Evolutionary conservation across 73 alveolate genomes (phyloP).

Genomic region (Halteria grandinella): DNA sequence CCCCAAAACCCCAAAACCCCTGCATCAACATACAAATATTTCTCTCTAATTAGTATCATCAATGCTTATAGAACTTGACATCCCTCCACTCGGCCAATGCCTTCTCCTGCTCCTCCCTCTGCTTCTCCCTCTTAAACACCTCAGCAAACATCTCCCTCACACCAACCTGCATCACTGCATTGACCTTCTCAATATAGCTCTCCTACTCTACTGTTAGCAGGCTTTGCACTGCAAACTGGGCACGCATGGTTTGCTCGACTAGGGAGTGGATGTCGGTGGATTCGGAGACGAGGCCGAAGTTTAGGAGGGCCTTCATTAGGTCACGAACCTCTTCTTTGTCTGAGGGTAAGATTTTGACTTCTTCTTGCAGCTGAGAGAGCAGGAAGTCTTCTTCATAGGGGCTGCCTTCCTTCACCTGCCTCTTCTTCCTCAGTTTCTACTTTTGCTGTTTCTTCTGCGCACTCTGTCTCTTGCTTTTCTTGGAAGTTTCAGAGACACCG

Average conservation of each 20-base stretch:
- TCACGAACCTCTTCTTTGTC: conserved; percentile 68
- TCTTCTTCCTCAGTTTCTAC: conserved; percentile 76
- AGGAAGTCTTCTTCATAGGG: conserved; percentile 92
- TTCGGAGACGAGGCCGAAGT: conserved; percentile 43
- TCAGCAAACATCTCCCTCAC: conserved; percentile 45
- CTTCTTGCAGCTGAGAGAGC: conserved; percentile 77
- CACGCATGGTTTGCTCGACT: conserved; percentile 36
- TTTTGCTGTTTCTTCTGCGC: conserved; percentile 71
- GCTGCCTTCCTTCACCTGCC: conserved; percentile 90
- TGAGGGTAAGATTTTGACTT: not conserved
- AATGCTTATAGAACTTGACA: conserved; percentile 57
- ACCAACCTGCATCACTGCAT: not conserved
- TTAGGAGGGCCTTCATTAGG: conserved; percentile 59
- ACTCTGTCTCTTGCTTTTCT: conserved; percentile 72
- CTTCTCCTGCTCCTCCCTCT: conserved; percentile 24
- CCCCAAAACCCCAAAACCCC: too few relatives aligned
- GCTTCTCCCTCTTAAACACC: conserved; percentile 3
- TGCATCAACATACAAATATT: too few relatives aligned
- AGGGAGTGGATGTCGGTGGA: conserved; percentile 51
- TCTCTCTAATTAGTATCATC: too few relatives aligned
- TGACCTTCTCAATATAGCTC: not conserved
- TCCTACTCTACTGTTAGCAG: conserved; percentile 5
- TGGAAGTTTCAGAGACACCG: conserved; percentile 76
- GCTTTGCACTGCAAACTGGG: conserved; percentile 8
- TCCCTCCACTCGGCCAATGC: conserved; percentile 39